phyloP scores from a whole-genome alignment of 495 filamentous ascomycete genomes.

The Penicillium silybi region DNA sequence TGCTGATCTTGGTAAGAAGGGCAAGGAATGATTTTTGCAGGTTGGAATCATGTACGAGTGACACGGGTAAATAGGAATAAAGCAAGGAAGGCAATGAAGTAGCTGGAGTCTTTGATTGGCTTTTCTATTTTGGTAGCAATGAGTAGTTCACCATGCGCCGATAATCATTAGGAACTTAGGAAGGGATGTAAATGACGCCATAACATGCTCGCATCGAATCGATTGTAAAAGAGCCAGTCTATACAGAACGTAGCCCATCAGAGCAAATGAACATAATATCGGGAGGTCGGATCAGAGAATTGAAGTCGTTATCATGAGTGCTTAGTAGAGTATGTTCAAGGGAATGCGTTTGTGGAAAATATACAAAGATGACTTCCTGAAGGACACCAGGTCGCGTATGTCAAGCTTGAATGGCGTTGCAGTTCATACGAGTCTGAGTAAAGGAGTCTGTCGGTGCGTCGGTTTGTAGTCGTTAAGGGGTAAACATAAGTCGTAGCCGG shows the following conservation, averaged over 20 bases:
- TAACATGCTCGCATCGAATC: too few species aligned
- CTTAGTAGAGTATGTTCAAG: background rate
- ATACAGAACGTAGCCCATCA: background rate
- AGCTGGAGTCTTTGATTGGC: background rate
- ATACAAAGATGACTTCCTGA: background rate
- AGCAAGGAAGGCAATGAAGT: background rate
- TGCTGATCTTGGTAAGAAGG: background rate
- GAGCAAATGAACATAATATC: background rate
- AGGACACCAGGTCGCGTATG: background rate
- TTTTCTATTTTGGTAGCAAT: background rate
- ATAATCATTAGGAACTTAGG: background rate
- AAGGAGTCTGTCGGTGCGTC: background rate
- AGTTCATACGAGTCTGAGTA: background rate
- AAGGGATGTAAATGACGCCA: background rate
- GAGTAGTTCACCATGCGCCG: background rate
- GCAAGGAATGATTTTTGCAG: background rate
- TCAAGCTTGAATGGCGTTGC: background rate
- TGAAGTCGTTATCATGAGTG: constrained; percentile 4
- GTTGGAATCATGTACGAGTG: background rate
- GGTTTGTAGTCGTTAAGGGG: constrained; percentile 19
- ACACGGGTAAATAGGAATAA: too few species aligned
- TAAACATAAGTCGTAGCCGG: constrained; percentile 44
- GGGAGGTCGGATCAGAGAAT: background rate
- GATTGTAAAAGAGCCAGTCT: background rate
- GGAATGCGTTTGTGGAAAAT: background rate